Evolutionary conservation across 108 stramenopile genomes (phyloP).

Genomic region (Cyclostephanos tholiformis): DNA sequence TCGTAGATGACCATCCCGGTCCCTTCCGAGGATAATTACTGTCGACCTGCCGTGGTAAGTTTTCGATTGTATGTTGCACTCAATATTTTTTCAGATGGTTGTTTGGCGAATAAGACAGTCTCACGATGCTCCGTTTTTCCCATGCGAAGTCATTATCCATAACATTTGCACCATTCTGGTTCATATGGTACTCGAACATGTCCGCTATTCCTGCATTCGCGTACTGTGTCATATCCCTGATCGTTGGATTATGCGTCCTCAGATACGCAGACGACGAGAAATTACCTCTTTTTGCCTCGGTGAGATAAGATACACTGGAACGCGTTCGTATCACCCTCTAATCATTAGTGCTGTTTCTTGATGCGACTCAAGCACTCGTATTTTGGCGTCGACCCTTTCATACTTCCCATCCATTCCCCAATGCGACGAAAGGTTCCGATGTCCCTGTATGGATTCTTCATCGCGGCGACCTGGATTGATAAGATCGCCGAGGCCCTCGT

Average conservation of each 20-base stretch:
- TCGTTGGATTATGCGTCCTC: slow-evolving; percentile 21
- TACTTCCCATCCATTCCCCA: not conserved
- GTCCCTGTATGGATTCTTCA: slow-evolving; percentile 54
- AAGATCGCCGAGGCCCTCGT: slow-evolving; percentile 64
- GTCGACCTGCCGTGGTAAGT: slow-evolving; percentile 31
- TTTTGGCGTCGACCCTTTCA: not conserved
- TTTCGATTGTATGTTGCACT: not conserved
- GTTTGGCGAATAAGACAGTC: not conserved
- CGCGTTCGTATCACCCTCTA: not conserved
- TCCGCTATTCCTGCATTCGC: slow-evolving; percentile 10
- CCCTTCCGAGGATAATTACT: slow-evolving; percentile 50
- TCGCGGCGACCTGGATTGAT: slow-evolving; percentile 74
- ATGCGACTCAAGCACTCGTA: not conserved
- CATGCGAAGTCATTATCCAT: slow-evolving; percentile 26
- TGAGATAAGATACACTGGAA: slow-evolving; percentile 8
- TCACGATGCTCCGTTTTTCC: not conserved
- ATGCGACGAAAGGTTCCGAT: slow-evolving; percentile 24
- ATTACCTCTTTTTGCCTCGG: slow-evolving; percentile 36
- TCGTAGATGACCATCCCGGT: slow-evolving; percentile 39
- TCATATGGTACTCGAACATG: slow-evolving; percentile 42
- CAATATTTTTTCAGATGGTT: not conserved
- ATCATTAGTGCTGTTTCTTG: not conserved
- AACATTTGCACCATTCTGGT: slow-evolving; percentile 42
- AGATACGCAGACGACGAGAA: slow-evolving; percentile 46
- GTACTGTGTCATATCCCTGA: slow-evolving; percentile 7